phyloP scores from a whole-genome alignment of 202 grass and related monocot genomes.

The Setaria italica region DNA sequence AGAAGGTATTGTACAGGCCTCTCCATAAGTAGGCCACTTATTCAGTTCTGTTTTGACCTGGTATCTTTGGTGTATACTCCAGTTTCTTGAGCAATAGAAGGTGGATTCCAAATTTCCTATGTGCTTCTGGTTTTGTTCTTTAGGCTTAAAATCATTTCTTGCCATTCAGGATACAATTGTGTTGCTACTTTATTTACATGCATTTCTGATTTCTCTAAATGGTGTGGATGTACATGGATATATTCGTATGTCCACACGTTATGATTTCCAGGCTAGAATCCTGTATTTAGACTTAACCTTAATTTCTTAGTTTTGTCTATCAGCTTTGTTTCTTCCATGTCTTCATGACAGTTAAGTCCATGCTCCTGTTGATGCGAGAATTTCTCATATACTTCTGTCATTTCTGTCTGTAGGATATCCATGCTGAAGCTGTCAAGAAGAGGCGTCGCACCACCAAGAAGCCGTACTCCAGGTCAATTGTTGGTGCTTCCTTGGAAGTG shows the following conservation, averaged over 20 bases:
- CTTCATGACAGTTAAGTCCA: too few relatives aligned
- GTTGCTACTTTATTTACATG: neutral
- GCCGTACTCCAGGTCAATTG: conserved; percentile 67
- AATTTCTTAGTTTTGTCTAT: neutral
- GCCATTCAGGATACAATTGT: neutral
- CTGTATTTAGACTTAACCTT: neutral
- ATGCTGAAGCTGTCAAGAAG: conserved; percentile 70
- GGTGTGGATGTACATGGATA: neutral
- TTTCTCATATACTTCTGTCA: neutral
- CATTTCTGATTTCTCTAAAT: neutral
- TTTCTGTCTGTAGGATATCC: conserved; percentile 53
- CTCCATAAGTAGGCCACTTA: neutral
- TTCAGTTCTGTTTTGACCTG: neutral
- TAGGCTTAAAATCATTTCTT: neutral
- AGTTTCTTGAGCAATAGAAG: neutral
- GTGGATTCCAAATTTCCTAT: neutral
- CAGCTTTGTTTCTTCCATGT: neutral
- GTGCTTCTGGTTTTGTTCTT: neutral
- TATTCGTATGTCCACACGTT: too few relatives aligned
- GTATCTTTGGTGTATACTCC: neutral
- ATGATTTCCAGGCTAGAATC: too few relatives aligned
- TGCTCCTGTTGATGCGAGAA: neutral
- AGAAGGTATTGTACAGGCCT: conserved; percentile 43
- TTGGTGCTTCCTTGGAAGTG: conserved; percentile 58
- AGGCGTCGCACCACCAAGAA: conserved; percentile 65